Evolutionary conservation across 768 basidiomycete species (phyloP), one percentile per base, ranked within the genome.

Genomic region (Suillus occidentalis): DNA sequence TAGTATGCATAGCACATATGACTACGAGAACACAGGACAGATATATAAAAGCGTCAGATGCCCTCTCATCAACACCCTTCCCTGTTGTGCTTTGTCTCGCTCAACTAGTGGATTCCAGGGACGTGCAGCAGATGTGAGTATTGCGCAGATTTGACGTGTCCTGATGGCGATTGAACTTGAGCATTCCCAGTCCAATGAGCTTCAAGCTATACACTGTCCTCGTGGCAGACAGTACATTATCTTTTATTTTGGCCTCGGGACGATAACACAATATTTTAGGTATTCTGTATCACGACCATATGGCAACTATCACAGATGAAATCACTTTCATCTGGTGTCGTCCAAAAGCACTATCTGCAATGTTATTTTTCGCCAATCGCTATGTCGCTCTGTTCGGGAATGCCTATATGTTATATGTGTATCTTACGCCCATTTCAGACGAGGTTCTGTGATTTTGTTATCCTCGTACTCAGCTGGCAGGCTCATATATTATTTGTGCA

Each of bases 351-450:
- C 59, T 67, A 14, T 80, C 81, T 64, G 75, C 82, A 3, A 76
- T 77, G 34, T 77, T 80, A 68, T 86, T 86, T 71, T 80, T 83
- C 61, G 53, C 82, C 37, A 84, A 84, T 65, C 82, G 85, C 6
- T 87, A 87, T 61, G 67, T 83, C 37, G 76, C 82, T 4, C 76
- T 83, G 60, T 70, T 82, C 50, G 81, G 79, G 36, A 79, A 79
- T 53, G 67, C 80, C 20, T 69, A 65, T 13, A 74, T 78, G n/a
- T 68, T 71, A 4, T 62, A 73, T 9, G 10, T 66, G 79, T 43
- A 73, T 68, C 78, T 65, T 68, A 71, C 49, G 69, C 74, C 20
- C 10, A 16, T 60, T 5, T 45, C 64, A n/a, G 20, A n/a, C 13
- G 6, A 55, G 53, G 53, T 55, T 6, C 25, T 42, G 10, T 25